These are phyloP conservation scores for Artemisia argyi DNA, from an alignment of 129 eudicot species.

Conservation along the genomic window DNA sequence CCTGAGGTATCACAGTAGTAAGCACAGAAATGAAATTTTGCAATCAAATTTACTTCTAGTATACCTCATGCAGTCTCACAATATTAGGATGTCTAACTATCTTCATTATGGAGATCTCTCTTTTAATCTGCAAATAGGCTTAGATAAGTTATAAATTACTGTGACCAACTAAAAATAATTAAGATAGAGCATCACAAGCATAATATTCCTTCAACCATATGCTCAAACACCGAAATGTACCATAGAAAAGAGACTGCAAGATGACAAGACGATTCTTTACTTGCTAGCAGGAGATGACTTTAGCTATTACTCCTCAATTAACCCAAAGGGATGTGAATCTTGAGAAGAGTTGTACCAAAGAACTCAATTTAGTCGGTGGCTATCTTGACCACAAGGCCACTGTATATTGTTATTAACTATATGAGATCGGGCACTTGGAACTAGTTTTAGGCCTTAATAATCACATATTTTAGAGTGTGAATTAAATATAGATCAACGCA, in stretches of 20 bases:
- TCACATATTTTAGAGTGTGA: slow-evolving; percentile 4
- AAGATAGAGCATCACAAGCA: slow-evolving; percentile 1
- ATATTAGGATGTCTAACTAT: slow-evolving; percentile 97
- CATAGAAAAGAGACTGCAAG: slow-evolving; percentile 1
- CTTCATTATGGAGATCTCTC: slow-evolving; percentile 99
- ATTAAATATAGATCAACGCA: not conserved
- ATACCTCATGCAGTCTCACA: slow-evolving; percentile 92
- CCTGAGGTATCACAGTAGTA: slow-evolving; percentile 9
- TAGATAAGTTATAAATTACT: slow-evolving; percentile 26
- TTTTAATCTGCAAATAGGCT: slow-evolving; percentile 74
- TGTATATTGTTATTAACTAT: not conserved
- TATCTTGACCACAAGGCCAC: slow-evolving; percentile 9
- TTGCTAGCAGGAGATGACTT: not conserved
- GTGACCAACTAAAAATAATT: not conserved
- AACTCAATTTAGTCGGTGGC: not conserved
- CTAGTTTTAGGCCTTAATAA: slow-evolving; percentile 1
- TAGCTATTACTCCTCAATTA: slow-evolving; percentile 3
- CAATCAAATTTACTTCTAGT: not conserved
- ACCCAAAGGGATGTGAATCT: not conserved
- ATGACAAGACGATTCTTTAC: not conserved
- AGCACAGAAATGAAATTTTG: slow-evolving; percentile 7
- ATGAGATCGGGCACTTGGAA: not conserved
- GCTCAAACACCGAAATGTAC: not conserved
- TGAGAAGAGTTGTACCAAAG: slow-evolving; percentile 5
- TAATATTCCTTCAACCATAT: slow-evolving; percentile 7